phyloP scores from a whole-genome alignment of 441 rosid species.

The Croton laevigatus region DNA sequence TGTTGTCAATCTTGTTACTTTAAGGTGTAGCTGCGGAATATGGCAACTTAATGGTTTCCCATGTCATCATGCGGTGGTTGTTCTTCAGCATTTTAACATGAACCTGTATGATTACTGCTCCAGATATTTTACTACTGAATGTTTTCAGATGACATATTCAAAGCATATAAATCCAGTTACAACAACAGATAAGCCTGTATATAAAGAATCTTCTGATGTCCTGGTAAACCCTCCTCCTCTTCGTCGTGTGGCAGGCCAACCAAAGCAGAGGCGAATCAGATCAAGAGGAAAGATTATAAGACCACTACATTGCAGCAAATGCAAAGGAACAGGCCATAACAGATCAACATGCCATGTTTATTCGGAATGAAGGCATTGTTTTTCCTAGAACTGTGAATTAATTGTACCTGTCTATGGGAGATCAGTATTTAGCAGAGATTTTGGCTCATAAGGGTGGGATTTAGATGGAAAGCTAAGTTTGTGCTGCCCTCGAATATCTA shows the following conservation, averaged over 20 bases:
- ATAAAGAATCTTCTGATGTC: slow-evolving; percentile 13
- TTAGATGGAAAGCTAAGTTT: slow-evolving; percentile 2
- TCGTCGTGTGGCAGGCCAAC: slow-evolving; percentile 31
- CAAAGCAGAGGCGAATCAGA: slow-evolving; percentile 34
- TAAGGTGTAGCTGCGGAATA: slow-evolving; percentile 43
- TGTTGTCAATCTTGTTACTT: slow-evolving; percentile 36
- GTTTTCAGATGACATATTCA: slow-evolving; percentile 36
- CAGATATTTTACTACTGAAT: slow-evolving; percentile 36
- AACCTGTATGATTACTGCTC: slow-evolving; percentile 40
- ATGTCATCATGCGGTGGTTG: slow-evolving; percentile 47
- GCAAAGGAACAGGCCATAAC: slow-evolving; percentile 55
- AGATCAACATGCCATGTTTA: slow-evolving; percentile 40
- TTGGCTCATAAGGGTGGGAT: slow-evolving; percentile 5
- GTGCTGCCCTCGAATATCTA: not conserved
- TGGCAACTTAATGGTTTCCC: slow-evolving; percentile 50
- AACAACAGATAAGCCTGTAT: slow-evolving; percentile 23
- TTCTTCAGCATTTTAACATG: slow-evolving; percentile 35
- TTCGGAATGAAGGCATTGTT: slow-evolving; percentile 19
- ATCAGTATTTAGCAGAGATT: not conserved
- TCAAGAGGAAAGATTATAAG: slow-evolving; percentile 36
- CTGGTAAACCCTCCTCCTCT: slow-evolving; percentile 38
- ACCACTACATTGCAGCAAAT: slow-evolving; percentile 48
- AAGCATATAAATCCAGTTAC: slow-evolving; percentile 42
- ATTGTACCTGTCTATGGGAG: slow-evolving; percentile 15
- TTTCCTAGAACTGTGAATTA: slow-evolving; percentile 7